Conservation (phyloP, 2,329 filamentous ascomycete species). For the Thyridium curvatum region DNA sequence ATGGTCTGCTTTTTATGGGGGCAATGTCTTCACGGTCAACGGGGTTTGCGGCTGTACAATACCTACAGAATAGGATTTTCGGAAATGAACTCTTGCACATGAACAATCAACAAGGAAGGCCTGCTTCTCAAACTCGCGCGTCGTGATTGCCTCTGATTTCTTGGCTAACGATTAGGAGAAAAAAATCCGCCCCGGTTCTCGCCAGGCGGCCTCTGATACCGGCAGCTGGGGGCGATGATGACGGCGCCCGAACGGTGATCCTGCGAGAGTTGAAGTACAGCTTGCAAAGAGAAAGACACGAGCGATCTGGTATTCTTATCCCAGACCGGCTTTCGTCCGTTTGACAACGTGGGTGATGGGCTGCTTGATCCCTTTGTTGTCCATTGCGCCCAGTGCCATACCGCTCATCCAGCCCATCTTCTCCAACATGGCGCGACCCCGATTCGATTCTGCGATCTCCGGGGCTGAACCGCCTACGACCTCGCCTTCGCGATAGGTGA, state of each 20-base stretch:
- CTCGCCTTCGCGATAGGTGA: slow-evolving; percentile 74
- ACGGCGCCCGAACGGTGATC: too few relatives aligned
- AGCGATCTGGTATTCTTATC: slow-evolving; percentile 39
- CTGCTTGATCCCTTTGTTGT: slow-evolving; percentile 84
- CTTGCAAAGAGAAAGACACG: slow-evolving; percentile 2
- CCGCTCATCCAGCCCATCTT: slow-evolving; percentile 97
- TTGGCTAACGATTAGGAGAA: too few relatives aligned
- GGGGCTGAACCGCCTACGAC: slow-evolving; percentile 80
- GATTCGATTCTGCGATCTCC: slow-evolving; percentile 77
- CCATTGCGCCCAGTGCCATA: slow-evolving; percentile 70
- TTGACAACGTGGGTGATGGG: slow-evolving; percentile 86
- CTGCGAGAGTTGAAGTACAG: background rate
- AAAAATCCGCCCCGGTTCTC: too few relatives aligned
- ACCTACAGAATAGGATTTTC: slow-evolving; percentile 58
- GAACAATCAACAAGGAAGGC: slow-evolving; percentile 19
- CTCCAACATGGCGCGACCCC: slow-evolving; percentile 79
- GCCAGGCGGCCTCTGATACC: too few relatives aligned
- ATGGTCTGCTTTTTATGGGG: slow-evolving; percentile 54
- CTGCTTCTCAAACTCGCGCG: too few relatives aligned
- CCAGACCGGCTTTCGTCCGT: slow-evolving; percentile 76
- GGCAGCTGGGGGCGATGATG: too few relatives aligned
- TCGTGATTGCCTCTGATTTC: too few relatives aligned
- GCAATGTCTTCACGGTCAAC: slow-evolving; percentile 63
- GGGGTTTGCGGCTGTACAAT: slow-evolving; percentile 71
- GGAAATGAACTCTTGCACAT: slow-evolving; percentile 59